Evolutionary conservation across 1,139 yeast genomes (phyloP).

Genomic region (Kodamaea suecica): DNA sequence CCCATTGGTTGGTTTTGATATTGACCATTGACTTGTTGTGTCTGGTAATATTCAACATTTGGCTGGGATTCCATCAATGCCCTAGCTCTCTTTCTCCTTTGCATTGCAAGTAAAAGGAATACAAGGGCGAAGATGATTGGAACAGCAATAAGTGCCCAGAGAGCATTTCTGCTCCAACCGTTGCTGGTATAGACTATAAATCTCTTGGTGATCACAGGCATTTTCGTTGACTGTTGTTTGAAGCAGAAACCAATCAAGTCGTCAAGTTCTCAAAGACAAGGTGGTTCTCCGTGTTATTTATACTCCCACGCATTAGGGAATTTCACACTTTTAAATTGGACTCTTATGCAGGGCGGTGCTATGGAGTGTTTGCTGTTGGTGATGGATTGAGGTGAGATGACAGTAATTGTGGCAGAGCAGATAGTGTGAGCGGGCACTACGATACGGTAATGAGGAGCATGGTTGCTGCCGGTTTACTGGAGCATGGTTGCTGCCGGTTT

Average conservation of each 20-base stretch:
- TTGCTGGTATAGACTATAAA: slow-evolving; percentile 10
- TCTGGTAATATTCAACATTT: slow-evolving; percentile 16
- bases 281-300: no score
- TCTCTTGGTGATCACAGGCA: not conserved
- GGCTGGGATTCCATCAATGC: slow-evolving; percentile 5
- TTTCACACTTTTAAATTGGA: no score
- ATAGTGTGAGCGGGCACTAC: no score
- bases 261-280: not conserved
- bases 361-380: no score
- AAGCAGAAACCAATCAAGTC: no score
- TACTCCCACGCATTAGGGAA: no score
- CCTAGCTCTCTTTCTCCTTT: slow-evolving; percentile 11
- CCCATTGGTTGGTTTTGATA: slow-evolving; percentile 4
- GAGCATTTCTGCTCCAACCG: slow-evolving; percentile 10
- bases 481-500: no score
- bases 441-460: no score
- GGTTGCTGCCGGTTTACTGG: no score
- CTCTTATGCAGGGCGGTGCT: no score
- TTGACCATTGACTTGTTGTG: slow-evolving; percentile 8
- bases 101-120: slow-evolving; percentile 9
- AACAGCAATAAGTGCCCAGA: slow-evolving; percentile 9
- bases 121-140: slow-evolving; percentile 13
- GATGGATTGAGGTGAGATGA: no score
- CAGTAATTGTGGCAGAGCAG: no score
- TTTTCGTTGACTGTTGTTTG: not conserved